phyloP scores from a whole-genome alignment of 2,329 filamentous ascomycete species.

The Epichloe gansuensis region DNA sequence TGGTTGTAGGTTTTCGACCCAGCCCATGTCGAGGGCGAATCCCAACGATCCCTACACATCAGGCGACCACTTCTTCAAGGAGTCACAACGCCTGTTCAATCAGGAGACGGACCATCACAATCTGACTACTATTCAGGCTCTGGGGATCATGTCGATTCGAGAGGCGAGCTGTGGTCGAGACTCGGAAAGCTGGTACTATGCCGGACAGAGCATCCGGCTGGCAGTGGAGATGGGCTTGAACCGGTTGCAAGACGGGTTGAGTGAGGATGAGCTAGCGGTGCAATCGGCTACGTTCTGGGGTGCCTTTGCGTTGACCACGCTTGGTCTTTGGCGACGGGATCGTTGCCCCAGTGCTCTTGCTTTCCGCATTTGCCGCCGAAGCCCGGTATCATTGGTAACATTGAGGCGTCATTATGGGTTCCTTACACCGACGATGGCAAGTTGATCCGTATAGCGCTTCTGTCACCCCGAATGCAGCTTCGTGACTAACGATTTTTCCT shows the following conservation, averaged over 20 bases:
- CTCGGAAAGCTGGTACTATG: constrained; percentile 61
- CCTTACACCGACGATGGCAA: constrained; percentile 47
- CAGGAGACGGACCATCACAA: constrained; percentile 46
- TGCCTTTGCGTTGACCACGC: constrained; percentile 52
- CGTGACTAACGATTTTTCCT: background rate
- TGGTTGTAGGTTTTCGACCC: constrained; percentile 56
- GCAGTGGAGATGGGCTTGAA: constrained; percentile 63
- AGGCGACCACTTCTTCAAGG: constrained; percentile 64
- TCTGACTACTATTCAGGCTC: constrained; percentile 60
- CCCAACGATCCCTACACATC: constrained; percentile 50
- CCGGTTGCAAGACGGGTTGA: constrained; percentile 33
- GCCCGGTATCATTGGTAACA: constrained; percentile 45
- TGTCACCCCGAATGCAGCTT: background rate
- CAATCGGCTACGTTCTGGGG: constrained; percentile 50
- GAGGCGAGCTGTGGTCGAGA: constrained; percentile 63
- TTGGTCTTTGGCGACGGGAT: constrained; percentile 53
- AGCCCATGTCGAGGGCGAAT: constrained; percentile 50
- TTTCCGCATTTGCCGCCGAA: constrained; percentile 46
- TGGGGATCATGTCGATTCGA: constrained; percentile 64
- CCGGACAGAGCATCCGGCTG: constrained; percentile 59
- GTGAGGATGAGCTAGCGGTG: constrained; percentile 45
- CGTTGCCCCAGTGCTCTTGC: constrained; percentile 46
- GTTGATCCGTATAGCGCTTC: constrained; percentile 6
- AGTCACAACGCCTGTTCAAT: constrained; percentile 49
- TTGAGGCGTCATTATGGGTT: constrained; percentile 48